phyloP scores from a whole-genome alignment of 73 alveolate genomes.

The Symbiodinium natans region DNA sequence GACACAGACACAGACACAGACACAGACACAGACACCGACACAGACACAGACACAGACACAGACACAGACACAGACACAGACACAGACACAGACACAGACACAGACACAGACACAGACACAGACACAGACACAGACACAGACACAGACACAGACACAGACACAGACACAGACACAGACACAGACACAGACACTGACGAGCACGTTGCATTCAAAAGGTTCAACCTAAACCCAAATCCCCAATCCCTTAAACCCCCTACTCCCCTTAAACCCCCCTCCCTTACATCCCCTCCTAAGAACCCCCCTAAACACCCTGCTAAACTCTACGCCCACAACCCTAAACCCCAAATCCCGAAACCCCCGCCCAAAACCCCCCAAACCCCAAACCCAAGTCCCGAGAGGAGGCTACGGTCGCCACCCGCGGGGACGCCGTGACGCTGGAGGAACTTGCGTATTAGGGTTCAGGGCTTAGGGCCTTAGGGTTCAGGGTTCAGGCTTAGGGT shows the following conservation, averaged over 20 bases:
- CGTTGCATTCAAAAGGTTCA: too few species aligned
- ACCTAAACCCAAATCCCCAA: neutral
- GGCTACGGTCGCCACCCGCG: constrained; percentile 50
- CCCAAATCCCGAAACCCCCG: too few species aligned
- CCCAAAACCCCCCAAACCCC: too few species aligned
- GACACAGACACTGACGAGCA: neutral
- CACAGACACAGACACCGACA: too few species aligned
- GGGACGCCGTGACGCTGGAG: constrained; percentile 47
- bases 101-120: neutral
- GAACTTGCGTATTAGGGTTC: neutral
- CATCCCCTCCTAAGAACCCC: too few species aligned
- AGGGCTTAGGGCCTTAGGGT: neutral
- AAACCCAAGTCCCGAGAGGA: too few species aligned
- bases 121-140: neutral
- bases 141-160: neutral
- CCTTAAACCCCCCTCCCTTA: too few species aligned
- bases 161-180: neutral
- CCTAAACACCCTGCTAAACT: too few species aligned
- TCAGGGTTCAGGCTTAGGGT: neutral
- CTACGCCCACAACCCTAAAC: too few species aligned
- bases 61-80: neutral
- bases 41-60: neutral
- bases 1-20: neutral
- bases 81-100: neutral
- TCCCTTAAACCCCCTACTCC: too few species aligned